Evolutionary conservation across 208 protist species (phyloP).

Genomic region (Acanthamoeba culbertsoni): DNA sequence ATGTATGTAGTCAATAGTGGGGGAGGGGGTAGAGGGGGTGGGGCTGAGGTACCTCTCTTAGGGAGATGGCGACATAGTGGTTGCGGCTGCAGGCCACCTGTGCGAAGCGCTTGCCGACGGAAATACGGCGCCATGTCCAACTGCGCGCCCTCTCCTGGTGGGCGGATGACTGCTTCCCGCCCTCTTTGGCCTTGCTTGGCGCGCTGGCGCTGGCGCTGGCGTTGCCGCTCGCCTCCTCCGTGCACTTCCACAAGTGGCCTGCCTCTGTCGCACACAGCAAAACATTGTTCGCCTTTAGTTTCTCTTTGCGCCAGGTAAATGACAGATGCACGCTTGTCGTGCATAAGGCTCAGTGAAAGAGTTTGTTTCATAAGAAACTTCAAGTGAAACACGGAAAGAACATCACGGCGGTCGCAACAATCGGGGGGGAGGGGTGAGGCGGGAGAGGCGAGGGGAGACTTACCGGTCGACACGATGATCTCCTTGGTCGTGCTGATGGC

Average conservation of each 20-base stretch:
- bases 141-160: background rate
- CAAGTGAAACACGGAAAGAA: slow-evolving; percentile 20
- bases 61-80: background rate
- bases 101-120: background rate
- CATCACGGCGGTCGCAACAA: background rate
- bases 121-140: background rate
- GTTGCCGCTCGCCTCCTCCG: background rate
- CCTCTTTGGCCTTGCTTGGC: background rate
- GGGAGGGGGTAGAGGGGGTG: background rate
- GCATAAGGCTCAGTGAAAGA: background rate
- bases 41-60: background rate
- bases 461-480: background rate
- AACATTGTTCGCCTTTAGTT: too few relatives aligned
- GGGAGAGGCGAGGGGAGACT: background rate
- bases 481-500: background rate
- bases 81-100: background rate
- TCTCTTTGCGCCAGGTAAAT: too few relatives aligned
- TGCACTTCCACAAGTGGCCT: background rate
- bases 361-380: slow-evolving; percentile 17
- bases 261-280: background rate
- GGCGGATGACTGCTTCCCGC: too few relatives aligned
- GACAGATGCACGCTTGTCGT: too few relatives aligned
- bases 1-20: too few relatives aligned
- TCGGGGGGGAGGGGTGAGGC: background rate
- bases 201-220: too few relatives aligned